Base-by-base conservation (phyloP, 2,329 filamentous ascomycete species). In the Madurella mycetomatis region DNA sequence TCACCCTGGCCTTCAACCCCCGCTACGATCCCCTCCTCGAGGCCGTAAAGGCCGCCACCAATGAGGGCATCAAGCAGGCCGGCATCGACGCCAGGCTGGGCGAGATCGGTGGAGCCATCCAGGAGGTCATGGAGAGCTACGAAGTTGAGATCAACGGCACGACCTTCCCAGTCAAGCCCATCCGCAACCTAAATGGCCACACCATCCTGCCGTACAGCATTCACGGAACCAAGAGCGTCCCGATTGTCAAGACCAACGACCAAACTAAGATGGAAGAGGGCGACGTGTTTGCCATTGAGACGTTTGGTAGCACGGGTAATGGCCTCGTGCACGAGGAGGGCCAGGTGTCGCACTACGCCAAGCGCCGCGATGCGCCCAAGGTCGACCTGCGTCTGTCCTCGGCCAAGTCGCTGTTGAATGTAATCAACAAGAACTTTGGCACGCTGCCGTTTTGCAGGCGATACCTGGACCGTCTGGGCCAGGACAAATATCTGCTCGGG, bases 261-360 rank as follows among this genome's bases (percentile, higher is more conserved):
- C 84, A 86, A 69, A 95, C 90, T 49, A 96, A 95, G 80, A 97
- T 97, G 92, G 92, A 96, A 74, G 92, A 96, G 73, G 91, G 91
- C 41, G 92, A 97, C 67, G 86, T 91, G 16, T 97, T 95, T 70
- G 92, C 92, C 60, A 95, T 96, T 64, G 92, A 96, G 76, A 96
- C 92, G 0, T 96, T 96, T 70, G 92, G 92, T 57, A 94, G 87
- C 69, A 96, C 92, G 18, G 92, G 92, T 60, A 92, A 90, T 69
- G 92, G 91, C 61, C 88, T 89, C 67, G 89, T 96, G 53, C 77
- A 84, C 61, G 91, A 96, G 67, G 90, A 96, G 72, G 87, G 90
- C 73, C 92, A 95, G 77, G 83, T 85, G 16, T 96, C 90, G 42
- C 91, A 96, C 72, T 97, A 96, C 65, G 91, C 90, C 44, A 85